A percentile compares a stretch with the other conserved stretches of the same genome.
These are phyloP conservation scores for Clavaria fumosa DNA, from an alignment of 768 basidiomycete species.

Conservation along the genomic window DNA sequence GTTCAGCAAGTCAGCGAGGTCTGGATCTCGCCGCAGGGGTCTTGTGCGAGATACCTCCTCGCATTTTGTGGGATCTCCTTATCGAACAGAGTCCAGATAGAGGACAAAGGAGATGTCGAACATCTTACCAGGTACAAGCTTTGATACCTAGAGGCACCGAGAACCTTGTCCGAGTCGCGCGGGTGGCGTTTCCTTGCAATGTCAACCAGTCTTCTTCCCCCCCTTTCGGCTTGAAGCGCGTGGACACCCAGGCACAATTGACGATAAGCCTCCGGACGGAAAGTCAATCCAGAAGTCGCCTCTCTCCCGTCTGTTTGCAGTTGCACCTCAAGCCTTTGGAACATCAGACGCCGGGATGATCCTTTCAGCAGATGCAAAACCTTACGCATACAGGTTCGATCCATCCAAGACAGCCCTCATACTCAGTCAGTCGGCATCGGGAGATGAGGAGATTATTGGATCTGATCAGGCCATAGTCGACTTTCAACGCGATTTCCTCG, in stretches of 20 bases:
- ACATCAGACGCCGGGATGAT: neutral
- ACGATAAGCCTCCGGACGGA: too few relatives aligned
- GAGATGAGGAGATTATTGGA: neutral
- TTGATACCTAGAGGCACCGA: neutral
- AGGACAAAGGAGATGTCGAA: neutral
- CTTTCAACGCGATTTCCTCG: conserved; percentile 8
- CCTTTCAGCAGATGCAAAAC: conserved; percentile 6
- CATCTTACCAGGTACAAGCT: neutral
- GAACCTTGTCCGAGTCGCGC: neutral
- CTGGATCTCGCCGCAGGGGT: neutral
- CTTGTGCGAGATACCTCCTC: neutral
- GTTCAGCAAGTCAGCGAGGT: too few relatives aligned
- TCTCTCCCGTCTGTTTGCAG: neutral
- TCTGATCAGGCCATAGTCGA: conserved; percentile 1
- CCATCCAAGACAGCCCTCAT: conserved; percentile 6
- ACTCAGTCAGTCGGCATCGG: conserved; percentile 1
- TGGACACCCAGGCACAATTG: conserved; percentile 2
- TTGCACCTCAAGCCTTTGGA: neutral
- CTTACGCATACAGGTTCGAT: conserved; percentile 7
- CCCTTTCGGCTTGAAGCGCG: neutral
- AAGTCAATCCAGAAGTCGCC: too few relatives aligned
- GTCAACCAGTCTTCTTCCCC: neutral
- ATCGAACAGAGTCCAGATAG: neutral
- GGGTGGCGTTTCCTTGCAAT: too few relatives aligned
- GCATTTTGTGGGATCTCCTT: conserved; percentile 3